Base-by-base conservation (phyloP, 2,329 filamentous ascomycete genomes). In the Zasmidium cellare region DNA sequence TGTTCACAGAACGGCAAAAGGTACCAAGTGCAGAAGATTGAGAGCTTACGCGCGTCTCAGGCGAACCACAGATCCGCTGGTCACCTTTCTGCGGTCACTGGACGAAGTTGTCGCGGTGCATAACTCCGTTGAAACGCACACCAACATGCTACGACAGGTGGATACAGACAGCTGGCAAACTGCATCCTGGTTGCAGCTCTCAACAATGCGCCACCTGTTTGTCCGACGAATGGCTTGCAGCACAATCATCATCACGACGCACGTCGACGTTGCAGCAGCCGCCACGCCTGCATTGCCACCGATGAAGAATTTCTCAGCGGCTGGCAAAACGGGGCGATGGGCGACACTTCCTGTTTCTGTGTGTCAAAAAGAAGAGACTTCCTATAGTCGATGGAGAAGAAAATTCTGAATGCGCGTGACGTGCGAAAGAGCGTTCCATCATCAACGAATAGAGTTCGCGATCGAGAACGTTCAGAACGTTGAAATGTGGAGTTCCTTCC, bases 261-360 rank as follows among this genome's bases (percentile, higher is more conserved):
- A 23, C 25, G 28, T 44, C 50, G 35, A 19, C 23, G 50, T 52
- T 20, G 50, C 50, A 52, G 50, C 31, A 52, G 3, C 25, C 50
- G 50, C 50, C 50, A 2, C 25, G 9, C 19, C n/a, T 41, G 35
- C 49, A 51, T 22, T 38, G 28, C 48, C 18, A 41, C 35, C 35
- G 7, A 14, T 5, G n/a, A 41, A 41, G 7, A n/a, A 5, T 41
- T 18, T 14, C n/a, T 14, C 16, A 41, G 35, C 7, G 35, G 35
- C 35, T 41, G 35, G 35, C 35, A 41, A 41, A 41, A 41, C 35
- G 7, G 6, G 25, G 25, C 25, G 11, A 28, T 28, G 25, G 11
- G 25, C 35, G 3, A 14, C 3, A 25, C 16, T 25, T 49, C 19
- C 22, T 49, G 22, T 49, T 49, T 49, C 22, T 23, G 46, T 49